Evolutionary conservation across 176 grass and related monocot species (phyloP), one percentile per base, ranked within the genome.

Genomic region (Aegilops longissima): DNA sequence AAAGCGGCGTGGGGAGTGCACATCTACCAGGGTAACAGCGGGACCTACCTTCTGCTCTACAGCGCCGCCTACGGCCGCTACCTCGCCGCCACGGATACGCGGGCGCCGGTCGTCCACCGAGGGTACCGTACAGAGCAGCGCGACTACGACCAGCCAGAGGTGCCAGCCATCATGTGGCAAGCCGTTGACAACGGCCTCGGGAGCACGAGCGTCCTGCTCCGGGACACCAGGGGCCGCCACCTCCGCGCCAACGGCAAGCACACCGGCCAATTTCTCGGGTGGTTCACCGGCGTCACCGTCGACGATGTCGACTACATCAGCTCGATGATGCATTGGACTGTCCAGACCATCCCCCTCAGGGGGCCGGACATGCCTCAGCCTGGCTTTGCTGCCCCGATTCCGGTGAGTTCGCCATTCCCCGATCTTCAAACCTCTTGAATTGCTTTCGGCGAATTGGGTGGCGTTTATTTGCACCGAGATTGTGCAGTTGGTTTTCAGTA

Each of bases 31-130:
- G 21, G 35, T 13, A 5, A 2, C 2, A 3, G 9, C 20, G 5
- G 4, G 5, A 5, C 5, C 5, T 44, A 2, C 52, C 6, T 87
- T 6, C 79, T 82, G 11, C 86, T 87, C 70, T 79, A 17, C n/a
- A 23, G 44, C 61, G 86, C 38, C 38, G 70, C 67, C 77, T 76
- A 87, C 70, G 86, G 86, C 16, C 70, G 78, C 52, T 87, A 82
- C 86, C 86, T 88, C 58, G 70, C 29, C 3, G 13, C 31, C 58
- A 25, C 21, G 35, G 20, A 6, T 59, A 18, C 3, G 11, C 4
- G 2, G 30, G 59, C 79, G n/a, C 70, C 70, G 31, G 3, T 8
- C 25, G 24, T 5, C 25, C 0, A 5, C 52, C 0, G 0, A 6
- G 84, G 84, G 33, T 54, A 4, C 76, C 47, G 34, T 29, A 66